Evolutionary conservation across 176 grass and related monocot species (phyloP).

Genomic region (Zea luxurians): DNA sequence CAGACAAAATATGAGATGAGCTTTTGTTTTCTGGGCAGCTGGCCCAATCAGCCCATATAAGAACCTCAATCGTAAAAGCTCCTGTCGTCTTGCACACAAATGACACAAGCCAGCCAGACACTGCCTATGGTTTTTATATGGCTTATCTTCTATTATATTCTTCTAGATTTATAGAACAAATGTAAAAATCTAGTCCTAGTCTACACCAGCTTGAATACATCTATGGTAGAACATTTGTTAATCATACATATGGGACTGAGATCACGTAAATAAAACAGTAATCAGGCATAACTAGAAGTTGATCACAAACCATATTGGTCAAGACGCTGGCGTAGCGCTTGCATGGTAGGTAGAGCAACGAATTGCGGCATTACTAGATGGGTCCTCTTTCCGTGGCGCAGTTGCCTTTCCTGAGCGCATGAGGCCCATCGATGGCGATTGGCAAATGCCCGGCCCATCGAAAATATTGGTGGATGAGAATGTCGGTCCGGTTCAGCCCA

Average conservation of each 20-base stretch:
- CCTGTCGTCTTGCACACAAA: neutral
- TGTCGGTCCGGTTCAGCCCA: neutral
- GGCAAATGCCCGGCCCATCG: no score
- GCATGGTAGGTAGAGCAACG: conserved; percentile 36
- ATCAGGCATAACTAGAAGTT: neutral
- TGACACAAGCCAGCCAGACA: neutral
- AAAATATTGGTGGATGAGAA: neutral
- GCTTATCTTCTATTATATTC: neutral
- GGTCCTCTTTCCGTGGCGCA: neutral
- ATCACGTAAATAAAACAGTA: conserved; percentile 11
- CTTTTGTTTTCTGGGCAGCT: neutral
- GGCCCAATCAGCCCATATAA: neutral
- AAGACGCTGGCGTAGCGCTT: conserved; percentile 47
- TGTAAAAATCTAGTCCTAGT: neutral
- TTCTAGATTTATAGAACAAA: neutral
- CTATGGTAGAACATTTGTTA: neutral
- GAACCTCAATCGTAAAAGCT: neutral
- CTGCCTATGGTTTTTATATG: neutral
- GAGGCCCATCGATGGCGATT: neutral
- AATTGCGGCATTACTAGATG: conserved; percentile 5
- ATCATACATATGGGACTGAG: neutral
- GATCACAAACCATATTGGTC: conserved; percentile 54
- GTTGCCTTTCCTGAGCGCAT: neutral
- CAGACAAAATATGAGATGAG: no score
- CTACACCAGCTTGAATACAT: neutral